These are phyloP conservation scores for Geotrichum armillariae DNA, from an alignment of 1,139 yeast genomes.

Conservation along the genomic window DNA sequence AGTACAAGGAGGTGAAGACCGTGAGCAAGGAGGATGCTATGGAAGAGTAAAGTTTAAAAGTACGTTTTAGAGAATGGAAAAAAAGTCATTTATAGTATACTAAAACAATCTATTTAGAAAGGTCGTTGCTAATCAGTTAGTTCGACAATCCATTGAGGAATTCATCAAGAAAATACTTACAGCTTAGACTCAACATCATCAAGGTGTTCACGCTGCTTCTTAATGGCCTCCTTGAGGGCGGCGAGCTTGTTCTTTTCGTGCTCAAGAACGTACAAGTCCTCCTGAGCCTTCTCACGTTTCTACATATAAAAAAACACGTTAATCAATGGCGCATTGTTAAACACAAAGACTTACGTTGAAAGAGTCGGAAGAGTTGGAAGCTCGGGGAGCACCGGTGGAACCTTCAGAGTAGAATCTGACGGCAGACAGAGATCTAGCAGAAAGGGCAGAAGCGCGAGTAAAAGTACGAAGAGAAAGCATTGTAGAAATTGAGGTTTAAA, in stretches of 20 bases:
- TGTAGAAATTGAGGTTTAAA: slow-evolving; percentile 1
- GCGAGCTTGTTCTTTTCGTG: slow-evolving; percentile 63
- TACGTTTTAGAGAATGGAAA: background rate
- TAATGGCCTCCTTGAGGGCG: slow-evolving; percentile 44
- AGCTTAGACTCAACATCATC: slow-evolving; percentile 33
- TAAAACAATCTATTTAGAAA: slow-evolving; percentile 8
- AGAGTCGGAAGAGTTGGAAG: slow-evolving; percentile 49
- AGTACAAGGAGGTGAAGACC: slow-evolving; percentile 19
- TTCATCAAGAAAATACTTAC: too few species aligned
- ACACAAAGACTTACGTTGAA: slow-evolving; percentile 45
- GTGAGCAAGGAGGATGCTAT: slow-evolving; percentile 8
- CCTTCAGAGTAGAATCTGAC: slow-evolving; percentile 54
- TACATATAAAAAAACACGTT: slow-evolving; percentile 24
- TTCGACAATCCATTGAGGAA: too few species aligned
- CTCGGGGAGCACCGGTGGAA: slow-evolving; percentile 55
- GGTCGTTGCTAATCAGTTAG: slow-evolving; percentile 11
- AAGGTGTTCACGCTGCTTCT: slow-evolving; percentile 50
- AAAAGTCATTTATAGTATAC: background rate
- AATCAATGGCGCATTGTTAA: background rate
- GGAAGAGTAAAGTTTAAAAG: slow-evolving; percentile 19
- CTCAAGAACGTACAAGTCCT: slow-evolving; percentile 61
- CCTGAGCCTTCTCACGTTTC: slow-evolving; percentile 73
- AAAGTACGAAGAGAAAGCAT: slow-evolving; percentile 20
- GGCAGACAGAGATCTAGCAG: slow-evolving; percentile 22
- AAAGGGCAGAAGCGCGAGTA: slow-evolving; percentile 13